Conservation (phyloP, 192 early-diverging fungal genomes). For the Entophlyctis helioformis region DNA sequence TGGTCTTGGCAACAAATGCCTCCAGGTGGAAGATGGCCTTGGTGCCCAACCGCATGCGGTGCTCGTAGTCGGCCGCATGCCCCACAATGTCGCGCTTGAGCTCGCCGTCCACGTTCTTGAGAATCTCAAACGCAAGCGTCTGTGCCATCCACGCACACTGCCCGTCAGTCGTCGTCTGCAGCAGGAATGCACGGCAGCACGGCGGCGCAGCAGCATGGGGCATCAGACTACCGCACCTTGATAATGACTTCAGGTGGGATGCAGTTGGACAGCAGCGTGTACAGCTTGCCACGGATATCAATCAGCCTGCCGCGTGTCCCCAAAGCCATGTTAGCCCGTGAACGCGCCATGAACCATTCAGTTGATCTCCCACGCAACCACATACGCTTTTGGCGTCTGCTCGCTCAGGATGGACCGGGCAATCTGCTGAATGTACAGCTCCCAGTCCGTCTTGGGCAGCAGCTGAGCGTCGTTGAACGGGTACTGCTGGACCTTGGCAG, state of each 20-base stretch:
- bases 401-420: slow-evolving; percentile 56
- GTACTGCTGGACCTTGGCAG: slow-evolving; percentile 36
- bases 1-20: slow-evolving; percentile 82
- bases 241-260: slow-evolving; percentile 74
- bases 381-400: slow-evolving; percentile 62
- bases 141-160: slow-evolving; percentile 13
- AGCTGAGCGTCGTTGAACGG: slow-evolving; percentile 34
- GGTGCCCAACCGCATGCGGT: slow-evolving; percentile 69
- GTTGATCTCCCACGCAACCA: too few relatives aligned
- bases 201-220: too few relatives aligned
- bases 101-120: slow-evolving; percentile 53
- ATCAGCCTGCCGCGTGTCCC: slow-evolving; percentile 29
- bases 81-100: slow-evolving; percentile 57
- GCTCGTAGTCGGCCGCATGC: slow-evolving; percentile 81
- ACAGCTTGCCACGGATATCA: slow-evolving; percentile 61
- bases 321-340: background rate
- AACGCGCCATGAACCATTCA: too few relatives aligned
- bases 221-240: slow-evolving; percentile 53
- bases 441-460: slow-evolving; percentile 76
- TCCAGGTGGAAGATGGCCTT: slow-evolving; percentile 95
- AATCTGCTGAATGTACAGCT: slow-evolving; percentile 58
- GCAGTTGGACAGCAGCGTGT: slow-evolving; percentile 82
- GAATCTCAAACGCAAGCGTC: slow-evolving; percentile 59
- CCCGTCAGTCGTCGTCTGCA: too few relatives aligned
- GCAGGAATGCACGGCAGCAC: too few relatives aligned